A percentile compares a stretch with the other conserved stretches of the same genome.
phyloP scores from a whole-genome alignment of 1,139 yeast genomes.

The Saccharomyces hybrid region DNA sequence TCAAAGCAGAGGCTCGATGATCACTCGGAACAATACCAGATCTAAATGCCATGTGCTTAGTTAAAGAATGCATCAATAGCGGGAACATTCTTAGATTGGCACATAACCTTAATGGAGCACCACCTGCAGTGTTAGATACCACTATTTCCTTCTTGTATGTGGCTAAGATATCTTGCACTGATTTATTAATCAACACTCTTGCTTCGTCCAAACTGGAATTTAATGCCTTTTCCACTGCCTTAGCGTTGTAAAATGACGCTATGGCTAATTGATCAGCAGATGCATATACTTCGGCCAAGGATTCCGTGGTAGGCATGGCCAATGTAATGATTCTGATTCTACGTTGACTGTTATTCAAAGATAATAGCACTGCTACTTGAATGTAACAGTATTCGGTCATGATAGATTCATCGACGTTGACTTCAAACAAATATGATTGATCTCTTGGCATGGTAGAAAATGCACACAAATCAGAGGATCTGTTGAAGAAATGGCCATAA shows the following conservation, averaged over 20 bases:
- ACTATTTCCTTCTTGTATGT: conserved; percentile 86
- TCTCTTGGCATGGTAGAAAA: too few relatives aligned
- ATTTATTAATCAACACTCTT: conserved; percentile 62
- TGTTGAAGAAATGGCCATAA: too few relatives aligned
- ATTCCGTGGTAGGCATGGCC: conserved; percentile 79
- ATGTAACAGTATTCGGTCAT: conserved; percentile 71
- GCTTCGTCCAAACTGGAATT: conserved; percentile 65
- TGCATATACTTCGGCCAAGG: conserved; percentile 78
- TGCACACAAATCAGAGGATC: too few relatives aligned
- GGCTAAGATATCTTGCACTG: conserved; percentile 64
- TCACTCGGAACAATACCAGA: conserved; percentile 84
- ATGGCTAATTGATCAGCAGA: conserved; percentile 95
- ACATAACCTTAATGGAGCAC: conserved; percentile 80
- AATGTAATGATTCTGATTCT: conserved; percentile 87
- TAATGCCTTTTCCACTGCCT: conserved; percentile 77
- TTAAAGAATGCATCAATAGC: conserved; percentile 66
- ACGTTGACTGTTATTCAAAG: conserved; percentile 84
- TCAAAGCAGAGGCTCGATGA: conserved; percentile 85
- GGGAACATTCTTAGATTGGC: conserved; percentile 92
- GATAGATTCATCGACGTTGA: conserved; percentile 76
- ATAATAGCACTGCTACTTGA: conserved; percentile 90
- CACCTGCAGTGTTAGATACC: conserved; percentile 82
- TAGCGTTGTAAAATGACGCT: conserved; percentile 69
- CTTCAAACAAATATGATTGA: conserved; percentile 28
- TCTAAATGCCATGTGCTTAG: conserved; percentile 82